phyloP scores from a whole-genome alignment of 2,329 filamentous ascomycete genomes.

The Nemania diffusa region DNA sequence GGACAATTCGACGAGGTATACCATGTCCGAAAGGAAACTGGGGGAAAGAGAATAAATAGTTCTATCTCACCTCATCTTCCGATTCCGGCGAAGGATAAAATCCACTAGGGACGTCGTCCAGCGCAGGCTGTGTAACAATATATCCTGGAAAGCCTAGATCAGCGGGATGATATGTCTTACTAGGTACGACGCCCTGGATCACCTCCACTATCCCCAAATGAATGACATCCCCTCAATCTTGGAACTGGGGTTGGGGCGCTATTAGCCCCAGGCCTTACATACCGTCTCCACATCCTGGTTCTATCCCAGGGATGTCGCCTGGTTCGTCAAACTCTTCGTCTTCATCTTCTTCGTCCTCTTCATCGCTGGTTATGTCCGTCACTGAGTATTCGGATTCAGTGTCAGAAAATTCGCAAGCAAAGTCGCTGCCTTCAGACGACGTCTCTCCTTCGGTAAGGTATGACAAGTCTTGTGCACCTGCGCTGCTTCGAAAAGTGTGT shows the following conservation, averaged over 20 bases:
- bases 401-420: conserved; percentile 70
- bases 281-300: conserved; percentile 76
- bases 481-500: conserved; percentile 42
- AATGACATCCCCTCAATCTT: conserved; percentile 14
- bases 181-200: conserved; percentile 22
- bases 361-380: conserved; percentile 62
- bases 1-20: too few species aligned
- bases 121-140: conserved; percentile 88
- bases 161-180: conserved; percentile 29
- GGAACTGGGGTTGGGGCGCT: conserved; percentile 16
- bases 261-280: conserved; percentile 38
- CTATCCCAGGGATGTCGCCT: conserved; percentile 83
- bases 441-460: conserved; percentile 50
- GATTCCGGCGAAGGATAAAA: conserved; percentile 81
- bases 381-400: conserved; percentile 58
- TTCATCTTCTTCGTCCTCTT: conserved; percentile 61
- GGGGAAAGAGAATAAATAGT: background rate
- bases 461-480: conserved; percentile 37
- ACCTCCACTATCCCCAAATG: conserved; percentile 25
- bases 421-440: conserved; percentile 59
- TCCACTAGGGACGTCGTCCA: conserved; percentile 84
- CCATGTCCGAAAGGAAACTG: background rate
- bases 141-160: conserved; percentile 58
- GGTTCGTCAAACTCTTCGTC: conserved; percentile 67
- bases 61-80: conserved; percentile 66